A percentile compares a stretch with the other conserved stretches of the same genome.
These are phyloP conservation scores for Pleurotus pulmonarius DNA, from an alignment of 768 basidiomycete genomes.

Conservation along the genomic window DNA sequence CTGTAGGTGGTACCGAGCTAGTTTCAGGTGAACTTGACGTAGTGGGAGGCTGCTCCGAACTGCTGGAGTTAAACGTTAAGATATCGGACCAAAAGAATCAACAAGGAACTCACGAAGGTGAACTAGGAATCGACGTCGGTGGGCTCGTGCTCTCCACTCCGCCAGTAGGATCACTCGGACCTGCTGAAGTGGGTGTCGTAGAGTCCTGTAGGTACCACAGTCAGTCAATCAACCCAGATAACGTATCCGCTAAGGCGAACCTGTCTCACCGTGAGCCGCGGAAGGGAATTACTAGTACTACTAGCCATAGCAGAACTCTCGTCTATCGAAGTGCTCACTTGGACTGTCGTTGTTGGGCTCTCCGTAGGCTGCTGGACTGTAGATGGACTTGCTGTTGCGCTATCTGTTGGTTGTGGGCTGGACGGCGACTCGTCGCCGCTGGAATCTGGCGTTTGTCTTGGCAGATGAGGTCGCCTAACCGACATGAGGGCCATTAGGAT, in stretches of 20 bases:
- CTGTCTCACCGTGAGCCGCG: constrained; percentile 5
- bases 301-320: not conserved
- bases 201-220: not conserved
- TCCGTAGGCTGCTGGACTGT: not conserved
- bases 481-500: no score
- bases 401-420: not conserved
- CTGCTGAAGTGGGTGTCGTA: not conserved
- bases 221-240: not conserved
- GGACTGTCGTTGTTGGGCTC: not conserved
- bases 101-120: not conserved
- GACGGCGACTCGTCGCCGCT: constrained; percentile 3
- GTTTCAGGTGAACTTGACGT: not conserved
- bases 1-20: not conserved
- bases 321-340: not conserved
- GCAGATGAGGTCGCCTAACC: not conserved
- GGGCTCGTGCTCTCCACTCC: not conserved
- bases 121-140: not conserved
- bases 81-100: not conserved
- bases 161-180: not conserved
- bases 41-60: not conserved
- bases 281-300: not conserved
- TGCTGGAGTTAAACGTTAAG: not conserved
- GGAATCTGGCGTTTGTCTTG: not conserved
- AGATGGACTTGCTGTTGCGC: not conserved
- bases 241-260: not conserved